Percentiles rank a stretch among this genome's conserved stretches.
Conservation (phyloP, 108 stramenopile genomes). For the Fragilariopsis cylindrus region DNA sequence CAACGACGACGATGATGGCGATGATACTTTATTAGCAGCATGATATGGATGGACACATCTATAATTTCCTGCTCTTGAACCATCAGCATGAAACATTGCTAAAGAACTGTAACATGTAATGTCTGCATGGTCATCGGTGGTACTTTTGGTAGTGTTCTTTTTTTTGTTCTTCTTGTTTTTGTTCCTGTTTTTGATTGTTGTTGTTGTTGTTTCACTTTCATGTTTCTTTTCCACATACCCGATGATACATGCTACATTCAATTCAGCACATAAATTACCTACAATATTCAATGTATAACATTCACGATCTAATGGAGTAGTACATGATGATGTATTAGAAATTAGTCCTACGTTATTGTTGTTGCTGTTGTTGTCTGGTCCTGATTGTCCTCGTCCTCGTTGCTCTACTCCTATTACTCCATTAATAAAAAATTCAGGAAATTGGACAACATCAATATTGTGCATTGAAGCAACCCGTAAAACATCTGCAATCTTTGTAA, state of each 20-base stretch:
- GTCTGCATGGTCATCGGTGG: not conserved
- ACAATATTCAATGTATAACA: not conserved
- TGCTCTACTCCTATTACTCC: not conserved
- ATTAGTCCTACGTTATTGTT: too few relatives aligned
- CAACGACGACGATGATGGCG: too few relatives aligned
- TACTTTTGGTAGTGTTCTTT: too few relatives aligned
- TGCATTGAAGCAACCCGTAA: not conserved
- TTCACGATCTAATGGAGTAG: slow-evolving; percentile 2
- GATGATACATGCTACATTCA: not conserved
- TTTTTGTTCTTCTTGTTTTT: not conserved
- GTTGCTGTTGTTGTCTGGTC: too few relatives aligned
- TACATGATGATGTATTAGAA: too few relatives aligned
- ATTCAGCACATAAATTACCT: not conserved
- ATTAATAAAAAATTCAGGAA: not conserved
- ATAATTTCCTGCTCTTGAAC: slow-evolving; percentile 10
- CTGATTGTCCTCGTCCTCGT: not conserved
- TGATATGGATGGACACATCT: not conserved
- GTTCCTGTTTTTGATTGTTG: not conserved
- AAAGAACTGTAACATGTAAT: not conserved
- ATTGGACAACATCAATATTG: not conserved
- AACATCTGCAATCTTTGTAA: slow-evolving; percentile 1
- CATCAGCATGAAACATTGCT: slow-evolving; percentile 8
- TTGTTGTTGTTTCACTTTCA: not conserved
- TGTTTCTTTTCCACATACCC: not conserved
- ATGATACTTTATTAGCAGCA: too few relatives aligned